Conservation (phyloP, 768 basidiomycete species). For the Obba rivulosa region DNA sequence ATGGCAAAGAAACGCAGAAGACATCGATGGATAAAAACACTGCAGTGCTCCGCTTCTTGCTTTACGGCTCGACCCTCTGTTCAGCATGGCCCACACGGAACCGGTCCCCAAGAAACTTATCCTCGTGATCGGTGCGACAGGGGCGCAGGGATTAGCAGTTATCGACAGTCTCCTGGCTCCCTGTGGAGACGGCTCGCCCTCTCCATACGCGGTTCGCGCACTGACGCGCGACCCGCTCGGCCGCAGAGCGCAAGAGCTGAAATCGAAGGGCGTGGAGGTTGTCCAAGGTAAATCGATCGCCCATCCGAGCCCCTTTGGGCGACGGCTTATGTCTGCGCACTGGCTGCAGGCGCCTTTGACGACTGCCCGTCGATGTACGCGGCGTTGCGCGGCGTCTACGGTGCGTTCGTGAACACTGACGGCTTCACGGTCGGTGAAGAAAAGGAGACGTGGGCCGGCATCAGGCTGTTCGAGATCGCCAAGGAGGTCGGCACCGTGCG, state of each 20-base stretch:
- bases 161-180: conserved; percentile 32
- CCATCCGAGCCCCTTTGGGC: neutral
- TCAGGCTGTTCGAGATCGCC: conserved; percentile 37
- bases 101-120: conserved; percentile 26
- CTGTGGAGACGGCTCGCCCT: conserved; percentile 30
- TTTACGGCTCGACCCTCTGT: too few relatives aligned
- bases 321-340: neutral
- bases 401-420: conserved; percentile 31
- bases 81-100: too few relatives aligned
- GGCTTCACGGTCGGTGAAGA: conserved; percentile 35
- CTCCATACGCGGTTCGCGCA: conserved; percentile 36
- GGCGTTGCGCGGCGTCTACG: conserved; percentile 28
- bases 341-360: conserved; percentile 26
- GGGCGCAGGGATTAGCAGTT: conserved; percentile 37
- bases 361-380: conserved; percentile 23
- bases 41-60: too few relatives aligned
- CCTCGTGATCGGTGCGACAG: conserved; percentile 40
- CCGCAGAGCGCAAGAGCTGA: conserved; percentile 28
- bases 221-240: conserved; percentile 31
- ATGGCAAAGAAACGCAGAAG: too few relatives aligned
- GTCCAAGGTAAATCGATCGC: conserved; percentile 24
- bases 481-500: conserved; percentile 27
- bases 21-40: too few relatives aligned
- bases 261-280: conserved; percentile 30
- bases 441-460: conserved; percentile 33